Percentiles rank a stretch among this genome's conserved stretches.
phyloP scores from a whole-genome alignment of 2,329 filamentous ascomycete genomes.

The Leptographium galeiforme region DNA sequence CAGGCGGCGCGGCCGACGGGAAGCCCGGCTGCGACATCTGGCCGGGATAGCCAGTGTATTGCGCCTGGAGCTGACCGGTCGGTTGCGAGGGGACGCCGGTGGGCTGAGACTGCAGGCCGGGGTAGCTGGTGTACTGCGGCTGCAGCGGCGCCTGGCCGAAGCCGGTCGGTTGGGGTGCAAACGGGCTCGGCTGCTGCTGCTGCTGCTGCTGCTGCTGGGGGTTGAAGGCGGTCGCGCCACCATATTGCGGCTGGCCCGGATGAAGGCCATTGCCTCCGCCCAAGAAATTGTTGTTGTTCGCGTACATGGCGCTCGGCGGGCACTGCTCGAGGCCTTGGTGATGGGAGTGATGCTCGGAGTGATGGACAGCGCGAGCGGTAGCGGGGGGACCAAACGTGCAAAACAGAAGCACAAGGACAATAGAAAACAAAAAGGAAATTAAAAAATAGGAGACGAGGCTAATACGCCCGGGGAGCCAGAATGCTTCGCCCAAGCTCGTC shows the following conservation, averaged over 20 bases:
- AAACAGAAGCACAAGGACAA: not conserved
- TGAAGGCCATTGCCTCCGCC: conserved; percentile 61
- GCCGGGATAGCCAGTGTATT: conserved; percentile 52
- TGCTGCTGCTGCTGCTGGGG: conserved; percentile 33
- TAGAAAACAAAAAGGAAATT: not conserved
- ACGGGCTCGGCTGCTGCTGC: conserved; percentile 39
- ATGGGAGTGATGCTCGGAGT: not conserved
- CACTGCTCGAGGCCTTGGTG: not conserved
- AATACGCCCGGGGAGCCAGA: not conserved
- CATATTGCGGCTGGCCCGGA: conserved; percentile 52
- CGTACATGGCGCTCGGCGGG: conserved; percentile 56
- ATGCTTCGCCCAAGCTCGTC: not conserved
- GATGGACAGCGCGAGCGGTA: not conserved
- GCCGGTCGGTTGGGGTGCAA: conserved; percentile 47
- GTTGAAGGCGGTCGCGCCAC: conserved; percentile 26
- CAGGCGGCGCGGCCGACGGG: conserved; percentile 40
- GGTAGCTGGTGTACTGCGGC: conserved; percentile 49
- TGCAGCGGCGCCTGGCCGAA: conserved; percentile 42
- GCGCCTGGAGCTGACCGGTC: conserved; percentile 46
- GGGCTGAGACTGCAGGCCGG: conserved; percentile 30
- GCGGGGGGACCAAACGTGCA: not conserved
- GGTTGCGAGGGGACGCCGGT: conserved; percentile 39
- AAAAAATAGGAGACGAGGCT: conserved; percentile 1
- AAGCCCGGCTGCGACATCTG: conserved; percentile 45
- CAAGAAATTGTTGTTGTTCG: conserved; percentile 73